phyloP scores from a whole-genome alignment of 352 stramenopile genomes.

The Globisporangium emineosum region DNA sequence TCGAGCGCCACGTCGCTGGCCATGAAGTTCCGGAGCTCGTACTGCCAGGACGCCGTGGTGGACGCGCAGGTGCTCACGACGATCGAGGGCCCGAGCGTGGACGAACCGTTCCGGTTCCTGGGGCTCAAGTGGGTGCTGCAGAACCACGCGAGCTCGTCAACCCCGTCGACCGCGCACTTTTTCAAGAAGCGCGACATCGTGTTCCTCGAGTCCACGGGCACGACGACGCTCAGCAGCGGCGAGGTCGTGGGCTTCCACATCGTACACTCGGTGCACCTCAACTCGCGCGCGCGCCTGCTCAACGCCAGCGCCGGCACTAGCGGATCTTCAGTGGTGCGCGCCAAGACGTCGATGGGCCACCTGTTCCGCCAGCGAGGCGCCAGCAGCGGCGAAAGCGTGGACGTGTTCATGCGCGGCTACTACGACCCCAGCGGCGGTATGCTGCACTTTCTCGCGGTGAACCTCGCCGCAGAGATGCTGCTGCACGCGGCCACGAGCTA shows the following conservation, averaged over 20 bases:
- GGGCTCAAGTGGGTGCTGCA: constrained; percentile 66
- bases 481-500: constrained; percentile 35
- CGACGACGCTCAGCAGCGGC: constrained; percentile 42
- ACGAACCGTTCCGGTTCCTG: constrained; percentile 54
- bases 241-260: constrained; percentile 57
- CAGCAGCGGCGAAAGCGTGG: constrained; percentile 1
- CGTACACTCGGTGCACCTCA: constrained; percentile 52
- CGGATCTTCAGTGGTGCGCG: constrained; percentile 13
- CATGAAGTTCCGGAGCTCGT: constrained; percentile 60
- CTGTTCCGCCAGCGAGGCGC: constrained; percentile 16
- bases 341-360: constrained; percentile 18
- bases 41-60: constrained; percentile 14
- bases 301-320: constrained; percentile 25
- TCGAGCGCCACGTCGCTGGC: constrained; percentile 40
- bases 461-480: constrained; percentile 44
- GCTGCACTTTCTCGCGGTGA: constrained; percentile 42
- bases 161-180: constrained; percentile 16
- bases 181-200: constrained; percentile 65
- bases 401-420: constrained; percentile 25
- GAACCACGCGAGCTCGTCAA: constrained; percentile 47
- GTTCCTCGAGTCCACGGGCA: constrained; percentile 62
- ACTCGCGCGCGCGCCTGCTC: constrained; percentile 48
- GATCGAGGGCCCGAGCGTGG: constrained; percentile 35
- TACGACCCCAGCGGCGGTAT: constrained; percentile 43
- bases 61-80: constrained; percentile 40